Percentiles rank a stretch among this genome's conserved stretches.
phyloP scores from a whole-genome alignment of 2,329 filamentous ascomycete genomes.

The Trichoderma afroharzianum region DNA sequence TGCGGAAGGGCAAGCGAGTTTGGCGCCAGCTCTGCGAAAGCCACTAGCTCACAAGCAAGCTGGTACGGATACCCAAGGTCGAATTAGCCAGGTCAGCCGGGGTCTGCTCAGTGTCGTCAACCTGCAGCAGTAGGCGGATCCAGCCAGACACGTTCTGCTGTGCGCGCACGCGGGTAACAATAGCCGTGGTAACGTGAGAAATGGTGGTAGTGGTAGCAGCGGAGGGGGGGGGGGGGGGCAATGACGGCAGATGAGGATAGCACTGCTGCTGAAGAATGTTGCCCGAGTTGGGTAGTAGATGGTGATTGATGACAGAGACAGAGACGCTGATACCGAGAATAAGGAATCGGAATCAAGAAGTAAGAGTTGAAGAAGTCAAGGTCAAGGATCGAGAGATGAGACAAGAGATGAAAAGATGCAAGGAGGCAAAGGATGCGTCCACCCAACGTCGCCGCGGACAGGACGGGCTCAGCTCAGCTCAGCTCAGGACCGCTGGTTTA shows the following conservation, averaged over 20 bases:
- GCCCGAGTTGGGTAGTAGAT: not conserved
- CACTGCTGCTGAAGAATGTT: not conserved
- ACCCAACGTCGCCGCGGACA: not conserved
- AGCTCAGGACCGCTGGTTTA: not conserved
- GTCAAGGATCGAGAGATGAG: not conserved
- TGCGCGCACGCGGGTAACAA: constrained; percentile 15
- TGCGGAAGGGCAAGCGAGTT: constrained; percentile 28
- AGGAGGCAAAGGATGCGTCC: not conserved
- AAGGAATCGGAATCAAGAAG: not conserved
- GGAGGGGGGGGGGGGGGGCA: not conserved
- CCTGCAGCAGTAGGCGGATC: constrained; percentile 22
- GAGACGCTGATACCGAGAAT: not conserved
- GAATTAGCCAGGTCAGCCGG: constrained; percentile 21
- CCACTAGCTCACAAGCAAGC: constrained; percentile 11
- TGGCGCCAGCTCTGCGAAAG: constrained; percentile 20
- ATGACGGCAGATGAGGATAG: not conserved
- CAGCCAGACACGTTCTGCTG: constrained; percentile 16
- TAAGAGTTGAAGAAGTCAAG: not conserved
- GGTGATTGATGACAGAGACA: not conserved
- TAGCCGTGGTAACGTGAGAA: constrained; percentile 15
- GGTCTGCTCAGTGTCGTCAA: constrained; percentile 24
- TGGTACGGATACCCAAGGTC: constrained; percentile 23
- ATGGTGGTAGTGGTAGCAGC: not conserved
- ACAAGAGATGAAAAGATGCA: not conserved
- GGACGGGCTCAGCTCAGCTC: not conserved